Evolutionary conservation across 2,329 filamentous ascomycete genomes (phyloP), one percentile per base, ranked within the genome.

Genomic region (Fusarium virguliforme): DNA sequence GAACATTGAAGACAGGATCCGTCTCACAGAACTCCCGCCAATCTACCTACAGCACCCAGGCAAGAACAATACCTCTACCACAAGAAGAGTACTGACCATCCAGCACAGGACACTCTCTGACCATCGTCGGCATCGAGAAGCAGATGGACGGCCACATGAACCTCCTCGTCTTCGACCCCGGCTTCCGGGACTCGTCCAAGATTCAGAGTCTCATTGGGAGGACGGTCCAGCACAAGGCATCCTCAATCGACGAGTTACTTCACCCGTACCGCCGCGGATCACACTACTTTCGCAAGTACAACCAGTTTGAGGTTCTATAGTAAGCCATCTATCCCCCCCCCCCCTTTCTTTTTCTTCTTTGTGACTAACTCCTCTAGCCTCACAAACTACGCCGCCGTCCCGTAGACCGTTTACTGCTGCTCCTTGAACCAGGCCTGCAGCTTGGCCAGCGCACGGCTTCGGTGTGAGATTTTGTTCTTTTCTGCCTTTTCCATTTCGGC

Each of bases 391-490:
- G 70, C 70, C 2, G 24, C 60, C 6, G 30, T 60, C 18, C 43
- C 62, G 1, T 69, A 24, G 18, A 24, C 8, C 37, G 37, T 41
- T 62, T 64, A 71, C 35, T 69, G 59, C 46, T 82, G 78, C 55
- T 82, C 84, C 64, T 88, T 86, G 74, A 97, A 87, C 94, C 95
- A 98, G 37, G 85, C 86, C 78, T 94, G 93, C 70, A 99, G 86
- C 83, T 97, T 97, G 71, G 90, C 87, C 59, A 99, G 84, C n/a
- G 96, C 96, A 77, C 91, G 93, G 72, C 89, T 91, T 46, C 96
- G 92, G 83, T 99, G 96, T 28, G 95, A 98, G 77, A 99, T 94
- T 78, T 90, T 89, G 84, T 98, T 99, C 90, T 97, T 97, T 79
- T 90, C 89, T 9, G 80, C 83, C 81, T 92, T 95, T 57, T 94